Conservation (phyloP, 768 basidiomycete genomes). For the Kwoniella dejecticola region DNA sequence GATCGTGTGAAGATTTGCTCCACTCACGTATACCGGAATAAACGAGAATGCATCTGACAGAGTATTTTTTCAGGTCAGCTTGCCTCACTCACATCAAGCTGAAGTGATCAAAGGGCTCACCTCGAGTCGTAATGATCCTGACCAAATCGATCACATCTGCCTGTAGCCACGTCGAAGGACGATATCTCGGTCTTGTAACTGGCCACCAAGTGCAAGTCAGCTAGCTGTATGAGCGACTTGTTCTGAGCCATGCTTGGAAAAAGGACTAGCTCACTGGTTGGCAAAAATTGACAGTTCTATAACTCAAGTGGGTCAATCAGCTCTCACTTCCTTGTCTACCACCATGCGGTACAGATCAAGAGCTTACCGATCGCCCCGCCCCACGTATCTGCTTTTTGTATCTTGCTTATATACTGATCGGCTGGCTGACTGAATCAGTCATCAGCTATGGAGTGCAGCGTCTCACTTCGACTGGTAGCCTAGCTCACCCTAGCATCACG, state of each 20-base stretch:
- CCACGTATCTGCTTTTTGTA: conserved; percentile 79
- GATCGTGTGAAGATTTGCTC: too few relatives aligned
- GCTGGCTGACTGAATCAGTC: conserved; percentile 64
- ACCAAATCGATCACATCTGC: conserved; percentile 79
- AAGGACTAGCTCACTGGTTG: conserved; percentile 58
- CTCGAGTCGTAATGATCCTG: conserved; percentile 59
- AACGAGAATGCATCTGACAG: conserved; percentile 67
- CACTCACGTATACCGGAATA: conserved; percentile 81
- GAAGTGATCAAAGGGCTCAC: too few relatives aligned
- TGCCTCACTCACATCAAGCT: background rate
- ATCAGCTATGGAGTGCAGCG: too few relatives aligned
- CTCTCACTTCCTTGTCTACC: too few relatives aligned
- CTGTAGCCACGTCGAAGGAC: conserved; percentile 88
- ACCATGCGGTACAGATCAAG: too few relatives aligned
- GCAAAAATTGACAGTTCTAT: conserved; percentile 75
- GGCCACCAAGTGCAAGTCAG: background rate
- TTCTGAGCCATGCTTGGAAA: too few relatives aligned
- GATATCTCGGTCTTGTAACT: conserved; percentile 79
- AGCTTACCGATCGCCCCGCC: conserved; percentile 84
- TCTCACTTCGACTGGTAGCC: conserved; percentile 63
- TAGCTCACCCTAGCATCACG: conserved; percentile 79
- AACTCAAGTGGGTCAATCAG: too few relatives aligned
- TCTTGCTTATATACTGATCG: conserved; percentile 77
- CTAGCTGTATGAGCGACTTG: too few relatives aligned
- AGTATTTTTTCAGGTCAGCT: conserved; percentile 9